These are phyloP conservation scores for Zygnema circumcarinatum DNA, from an alignment of 139 green algal species.

Conservation along the genomic window DNA sequence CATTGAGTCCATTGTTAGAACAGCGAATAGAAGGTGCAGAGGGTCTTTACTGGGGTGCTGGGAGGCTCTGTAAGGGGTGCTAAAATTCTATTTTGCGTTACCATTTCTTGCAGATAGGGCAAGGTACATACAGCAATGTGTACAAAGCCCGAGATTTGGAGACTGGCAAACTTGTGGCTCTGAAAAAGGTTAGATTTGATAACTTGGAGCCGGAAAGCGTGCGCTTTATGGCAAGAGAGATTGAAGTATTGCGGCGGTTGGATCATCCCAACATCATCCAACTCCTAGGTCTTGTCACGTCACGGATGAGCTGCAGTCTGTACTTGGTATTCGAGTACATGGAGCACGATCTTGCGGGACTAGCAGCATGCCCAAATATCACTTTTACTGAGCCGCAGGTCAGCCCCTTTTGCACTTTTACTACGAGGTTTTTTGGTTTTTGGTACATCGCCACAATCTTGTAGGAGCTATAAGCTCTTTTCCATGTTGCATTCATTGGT, in stretches of 20 bases:
- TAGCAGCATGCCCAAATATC: conserved; percentile 54
- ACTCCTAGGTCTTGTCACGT: conserved; percentile 65
- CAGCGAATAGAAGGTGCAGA: no score
- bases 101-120: conserved; percentile 65
- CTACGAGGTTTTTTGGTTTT: no score
- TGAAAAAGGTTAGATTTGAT: conserved; percentile 67
- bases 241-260: conserved; percentile 82
- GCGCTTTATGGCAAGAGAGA: conserved; percentile 66
- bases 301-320: conserved; percentile 74
- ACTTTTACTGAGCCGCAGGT: conserved; percentile 58
- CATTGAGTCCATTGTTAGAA: no score
- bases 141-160: conserved; percentile 64
- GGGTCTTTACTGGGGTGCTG: no score
- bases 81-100: no score
- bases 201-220: conserved; percentile 66
- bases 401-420: no score
- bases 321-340: conserved; percentile 99
- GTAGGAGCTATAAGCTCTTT: no score
- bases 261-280: conserved; percentile 93
- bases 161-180: conserved; percentile 50
- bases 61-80: no score
- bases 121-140: conserved; percentile 68
- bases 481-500: no score
- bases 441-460: no score
- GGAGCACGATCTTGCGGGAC: conserved; percentile 85